Evolutionary conservation across 2,329 filamentous ascomycete genomes (phyloP), one percentile per base, ranked within the genome.

Genomic region (Amesomyces nigricolor): DNA sequence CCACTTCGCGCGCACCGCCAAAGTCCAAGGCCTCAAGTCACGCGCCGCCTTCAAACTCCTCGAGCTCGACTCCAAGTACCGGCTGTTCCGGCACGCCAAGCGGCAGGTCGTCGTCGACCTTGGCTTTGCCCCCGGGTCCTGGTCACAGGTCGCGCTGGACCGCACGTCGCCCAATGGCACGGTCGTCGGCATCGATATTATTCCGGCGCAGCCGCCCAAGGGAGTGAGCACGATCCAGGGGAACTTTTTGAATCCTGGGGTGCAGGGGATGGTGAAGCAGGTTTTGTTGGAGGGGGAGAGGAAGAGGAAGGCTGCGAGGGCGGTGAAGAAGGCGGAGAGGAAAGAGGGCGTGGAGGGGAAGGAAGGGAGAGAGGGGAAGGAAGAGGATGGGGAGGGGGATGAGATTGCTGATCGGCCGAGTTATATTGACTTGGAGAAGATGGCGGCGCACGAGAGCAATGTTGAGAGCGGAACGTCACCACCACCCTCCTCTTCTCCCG

Each of bases 191-290:
- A 92, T 99, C 65, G 94, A 99, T 69, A 81, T 99, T 50, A 90
- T 99, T 61, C 94, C 94, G 4, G 89, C 91, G 0, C 87, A 92
- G 68, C 92, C 95, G 5, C 94, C 94, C 0, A 84, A 81, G 65
- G 94, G 94, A 19, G 91, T 95, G n/a, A 91, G 89, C 29, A 90
- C 90, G 2, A 91, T 99, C 55, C 94, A 99, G 71, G 94, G 95
- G 47, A 89, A 99, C 69, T 97, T 99, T 62, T 76, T 97, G 40
- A 87, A 85, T 5, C 79, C 83, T 0, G 72, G 73, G 2, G 85
- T 96, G n/a, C 88, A 88, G 69, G 79, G 76, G 19, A 81, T 92
- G 69, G 85, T 96, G 39, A 86, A 87, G 68, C 78, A 83, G 5
- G 94, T 91, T 66, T 81, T 99, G 40, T 72, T 78, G 58, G 82